Base-by-base conservation (phyloP, 2,329 filamentous ascomycete genomes). In the Didymella glomerata region DNA sequence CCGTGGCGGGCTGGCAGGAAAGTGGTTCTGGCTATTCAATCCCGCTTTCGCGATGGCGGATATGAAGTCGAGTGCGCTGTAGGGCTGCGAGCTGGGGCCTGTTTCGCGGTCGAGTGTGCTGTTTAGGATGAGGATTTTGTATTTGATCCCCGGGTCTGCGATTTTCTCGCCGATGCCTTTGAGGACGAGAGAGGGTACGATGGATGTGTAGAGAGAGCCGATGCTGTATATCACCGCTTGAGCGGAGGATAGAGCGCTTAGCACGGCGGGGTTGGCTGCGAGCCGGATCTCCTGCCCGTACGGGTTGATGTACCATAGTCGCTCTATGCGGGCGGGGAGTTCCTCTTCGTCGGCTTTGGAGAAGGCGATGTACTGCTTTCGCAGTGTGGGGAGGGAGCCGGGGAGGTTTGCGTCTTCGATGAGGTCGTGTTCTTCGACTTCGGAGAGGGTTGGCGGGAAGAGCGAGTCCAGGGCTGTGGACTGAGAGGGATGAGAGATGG, bases 221-320 rank as follows among this genome's bases (percentile, higher is more conserved):
- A 98, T 96, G 76, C 90, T 93, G 79, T 97, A 98, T 45, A 98
- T 86, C 9, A 97, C 83, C 1, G 87, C 88, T 55, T 87, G 84
- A 0, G 90, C 85, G 1, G 80, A 79, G 16, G 81, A 79, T 1
- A 98, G 76, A 0, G 92, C 87, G 8, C 87, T 84, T 0, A 96
- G 69, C 0, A 94, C 92, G 49, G 92, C 88, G 0, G 92, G 88
- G 70, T 97, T 98, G 2, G 92, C 90, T 0, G 88, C 85, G 0
- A 93, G 91, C 18, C 89, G 87, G 66, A 98, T 97, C 77, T 97
- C 93, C 74, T 97, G 92, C n/a, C 94, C 94, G 76, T 97, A 98
- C 0, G 94, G 94, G 72, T 97, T 98, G 80, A 98, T 98, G 80
- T 98, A 98, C 92, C 93, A 98, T 30, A 98, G 84, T 2, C 93